Base-by-base conservation (phyloP, 164 flowering plant species). In the Cinnamomum micranthum region DNA sequence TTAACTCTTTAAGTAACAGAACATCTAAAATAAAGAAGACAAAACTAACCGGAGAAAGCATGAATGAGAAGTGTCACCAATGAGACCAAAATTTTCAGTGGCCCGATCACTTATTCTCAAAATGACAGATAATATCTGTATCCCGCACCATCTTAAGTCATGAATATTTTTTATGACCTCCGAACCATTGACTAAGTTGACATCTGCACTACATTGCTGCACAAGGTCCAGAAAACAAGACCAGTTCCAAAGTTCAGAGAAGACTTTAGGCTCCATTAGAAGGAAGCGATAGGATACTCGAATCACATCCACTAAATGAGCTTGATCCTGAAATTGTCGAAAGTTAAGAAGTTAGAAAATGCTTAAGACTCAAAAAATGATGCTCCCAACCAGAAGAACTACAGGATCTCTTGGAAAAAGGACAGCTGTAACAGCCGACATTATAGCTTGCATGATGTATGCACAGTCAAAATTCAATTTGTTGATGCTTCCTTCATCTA, bases 221-320 rank as follows among this genome's bases (percentile, higher is more conserved):
- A 86, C 78, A 73, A 90, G 73, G 75, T 88, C 86, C 79, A 90
- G 73, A 81, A 92, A 86, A 83, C 88, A 88, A 12, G 97, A 96
- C 99, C 99, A 94, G 67, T 91, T 87, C 99, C 98, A 94, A 55
- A 82, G 77, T 73, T 77, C 81, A 50, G 89, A 82, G 72, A 94
- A 91, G 60, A 81, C 77, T 33, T 87, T 90, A 20, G 91, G 80
- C 31, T 88, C 86, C 73, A 85, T 9, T 15, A 85, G 59, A 24
- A 96, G 92, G 27, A 94, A 73, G 24, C 98, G 95, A 65, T 84
- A 89, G 3, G 97, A 89, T 66, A 77, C 77, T 28, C 88, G 86
- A n/a, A 81, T 84, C 77, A 82, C 83, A 70, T 75, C 77, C 47
- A 89, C 73, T 51, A 86, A 66, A 51, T 73, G 71, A 47, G 58